Evolutionary conservation across 805 yeast species (phyloP).

Genomic region (Wilhelminamyces savonicus): DNA sequence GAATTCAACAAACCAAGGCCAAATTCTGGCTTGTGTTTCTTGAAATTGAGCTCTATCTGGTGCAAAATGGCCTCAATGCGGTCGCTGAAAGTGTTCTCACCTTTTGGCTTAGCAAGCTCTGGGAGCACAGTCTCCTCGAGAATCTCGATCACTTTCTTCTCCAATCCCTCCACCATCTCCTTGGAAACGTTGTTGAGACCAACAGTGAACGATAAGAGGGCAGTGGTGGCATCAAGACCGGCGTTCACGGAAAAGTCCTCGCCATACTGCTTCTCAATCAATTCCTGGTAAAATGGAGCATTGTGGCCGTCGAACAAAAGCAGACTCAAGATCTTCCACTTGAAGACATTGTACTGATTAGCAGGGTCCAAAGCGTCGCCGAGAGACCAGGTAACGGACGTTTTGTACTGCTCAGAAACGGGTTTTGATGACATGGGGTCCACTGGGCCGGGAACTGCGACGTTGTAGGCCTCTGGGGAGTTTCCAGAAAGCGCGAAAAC

Average conservation of each 20-base stretch:
- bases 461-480: conserved; percentile 4
- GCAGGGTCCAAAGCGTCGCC: conserved; percentile 59
- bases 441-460: conserved; percentile 59
- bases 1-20: conserved; percentile 74
- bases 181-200: conserved; percentile 73
- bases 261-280: conserved; percentile 81
- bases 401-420: conserved; percentile 67
- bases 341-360: conserved; percentile 56
- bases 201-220: conserved; percentile 69
- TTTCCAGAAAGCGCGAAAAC: conserved; percentile 25
- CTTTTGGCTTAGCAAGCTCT: conserved; percentile 13
- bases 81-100: conserved; percentile 17
- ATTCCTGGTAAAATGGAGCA: conserved; percentile 79
- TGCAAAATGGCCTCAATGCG: conserved; percentile 82
- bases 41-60: conserved; percentile 77
- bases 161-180: conserved; percentile 42
- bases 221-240: conserved; percentile 80
- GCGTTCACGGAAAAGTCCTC: conserved; percentile 83
- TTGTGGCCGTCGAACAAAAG: conserved; percentile 87
- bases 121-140: conserved; percentile 36
- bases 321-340: conserved; percentile 63
- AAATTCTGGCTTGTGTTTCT: conserved; percentile 84
- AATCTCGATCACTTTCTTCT: conserved; percentile 39
- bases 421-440: conserved; percentile 53
- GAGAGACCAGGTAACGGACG: conserved; percentile 84